phyloP scores from a whole-genome alignment of 1,284 basidiomycete genomes.

The Tylopilus sp. region DNA sequence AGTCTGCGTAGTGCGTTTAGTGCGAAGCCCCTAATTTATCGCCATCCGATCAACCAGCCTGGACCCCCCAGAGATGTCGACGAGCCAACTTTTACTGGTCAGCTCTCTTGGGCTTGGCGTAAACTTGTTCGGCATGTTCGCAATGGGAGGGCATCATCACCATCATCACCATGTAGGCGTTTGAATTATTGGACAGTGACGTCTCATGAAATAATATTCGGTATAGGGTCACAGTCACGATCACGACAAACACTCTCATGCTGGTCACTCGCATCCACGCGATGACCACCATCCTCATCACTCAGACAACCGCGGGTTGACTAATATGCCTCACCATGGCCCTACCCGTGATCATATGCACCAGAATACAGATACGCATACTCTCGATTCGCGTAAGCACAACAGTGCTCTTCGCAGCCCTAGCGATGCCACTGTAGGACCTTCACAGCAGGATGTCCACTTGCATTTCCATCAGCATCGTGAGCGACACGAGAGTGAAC shows the following conservation, averaged over 20 bases:
- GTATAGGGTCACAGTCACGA: constrained; percentile 52
- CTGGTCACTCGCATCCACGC: constrained; percentile 26
- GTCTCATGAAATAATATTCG: background rate
- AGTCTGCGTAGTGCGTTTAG: constrained; percentile 39
- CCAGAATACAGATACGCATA: constrained; percentile 34
- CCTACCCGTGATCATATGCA: constrained; percentile 25
- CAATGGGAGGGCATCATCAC: constrained; percentile 94
- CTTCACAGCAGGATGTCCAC: constrained; percentile 30
- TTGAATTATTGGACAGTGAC: background rate
- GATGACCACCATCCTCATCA: constrained; percentile 14
- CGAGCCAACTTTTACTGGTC: constrained; percentile 87
- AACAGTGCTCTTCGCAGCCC: constrained; percentile 12
- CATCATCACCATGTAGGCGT: constrained; percentile 79
- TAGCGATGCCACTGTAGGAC: constrained; percentile 5
- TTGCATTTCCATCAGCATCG: constrained; percentile 20
- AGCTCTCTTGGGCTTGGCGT: constrained; percentile 87
- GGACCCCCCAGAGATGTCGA: constrained; percentile 98
- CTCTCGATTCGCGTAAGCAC: constrained; percentile 11
- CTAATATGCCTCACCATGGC: constrained; percentile 11
- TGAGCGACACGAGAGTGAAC: constrained; percentile 14
- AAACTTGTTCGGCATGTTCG: constrained; percentile 98
- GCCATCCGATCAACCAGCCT: constrained; percentile 46
- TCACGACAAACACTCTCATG: constrained; percentile 33
- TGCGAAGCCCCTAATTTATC: constrained; percentile 4
- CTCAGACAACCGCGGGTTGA: constrained; percentile 5